Percentiles rank a stretch among this genome's conserved stretches.
Conservation (phyloP, 805 yeast species). For the Monosporozyma solicola region DNA sequence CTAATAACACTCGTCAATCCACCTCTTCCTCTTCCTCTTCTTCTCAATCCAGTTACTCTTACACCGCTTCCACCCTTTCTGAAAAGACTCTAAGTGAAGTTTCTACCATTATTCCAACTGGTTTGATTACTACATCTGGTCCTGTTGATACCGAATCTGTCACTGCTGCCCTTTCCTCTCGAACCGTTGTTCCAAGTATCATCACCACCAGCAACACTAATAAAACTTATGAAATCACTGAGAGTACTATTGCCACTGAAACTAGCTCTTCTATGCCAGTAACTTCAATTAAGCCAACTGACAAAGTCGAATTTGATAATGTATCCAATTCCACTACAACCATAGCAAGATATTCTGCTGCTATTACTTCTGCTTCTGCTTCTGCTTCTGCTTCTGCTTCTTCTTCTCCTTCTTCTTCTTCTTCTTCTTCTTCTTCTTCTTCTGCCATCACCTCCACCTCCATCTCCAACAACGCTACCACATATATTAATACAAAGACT, state of each 20-base stretch:
- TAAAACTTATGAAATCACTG: background rate
- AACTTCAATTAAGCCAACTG: background rate
- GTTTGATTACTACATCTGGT: background rate
- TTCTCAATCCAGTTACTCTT: background rate
- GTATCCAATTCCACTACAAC: background rate
- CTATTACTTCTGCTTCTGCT: background rate
- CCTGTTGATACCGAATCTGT: background rate
- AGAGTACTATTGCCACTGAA: constrained; percentile 1
- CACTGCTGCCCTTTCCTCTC: background rate
- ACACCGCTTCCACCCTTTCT: background rate
- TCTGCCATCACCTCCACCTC: background rate
- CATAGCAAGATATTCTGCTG: background rate
- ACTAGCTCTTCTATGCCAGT: constrained; percentile 2
- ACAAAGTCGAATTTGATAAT: background rate
- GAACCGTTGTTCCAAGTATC: background rate
- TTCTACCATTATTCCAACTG: background rate
- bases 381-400: no score
- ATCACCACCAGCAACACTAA: background rate
- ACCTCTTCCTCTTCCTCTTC: background rate
- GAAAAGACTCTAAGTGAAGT: background rate
- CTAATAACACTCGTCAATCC: background rate
- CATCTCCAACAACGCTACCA: background rate
- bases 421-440: background rate
- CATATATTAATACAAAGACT: background rate
- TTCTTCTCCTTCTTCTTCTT: background rate